phyloP scores from a whole-genome alignment of 495 filamentous ascomycete species.

The Podospora australis region DNA sequence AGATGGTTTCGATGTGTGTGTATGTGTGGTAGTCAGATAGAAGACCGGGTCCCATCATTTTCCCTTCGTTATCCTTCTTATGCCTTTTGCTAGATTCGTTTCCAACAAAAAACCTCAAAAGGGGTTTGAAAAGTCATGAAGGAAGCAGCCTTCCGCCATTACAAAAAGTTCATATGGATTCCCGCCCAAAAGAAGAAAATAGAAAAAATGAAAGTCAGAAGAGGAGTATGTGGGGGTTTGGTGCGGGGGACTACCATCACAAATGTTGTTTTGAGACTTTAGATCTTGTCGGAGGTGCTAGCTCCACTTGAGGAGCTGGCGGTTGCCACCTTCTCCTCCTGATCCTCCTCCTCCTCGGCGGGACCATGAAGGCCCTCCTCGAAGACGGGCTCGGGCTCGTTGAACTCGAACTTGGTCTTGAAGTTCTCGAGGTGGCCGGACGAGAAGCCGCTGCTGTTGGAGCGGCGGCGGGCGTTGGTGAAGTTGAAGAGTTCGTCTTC shows the following conservation, averaged over 20 bases:
- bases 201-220: too few relatives aligned
- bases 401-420: conserved; percentile 84
- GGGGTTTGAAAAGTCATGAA: too few relatives aligned
- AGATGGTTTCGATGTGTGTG: too few relatives aligned
- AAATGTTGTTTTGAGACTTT: conserved; percentile 26
- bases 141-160: conserved; percentile 22
- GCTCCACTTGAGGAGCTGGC: conserved; percentile 43
- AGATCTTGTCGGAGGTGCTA: conserved; percentile 32
- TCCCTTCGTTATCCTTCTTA: neutral
- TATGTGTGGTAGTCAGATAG: conserved; percentile 23
- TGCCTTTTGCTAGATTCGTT: conserved; percentile 11
- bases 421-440: conserved; percentile 56
- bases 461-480: conserved; percentile 80
- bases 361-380: conserved; percentile 70
- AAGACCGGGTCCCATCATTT: conserved; percentile 10
- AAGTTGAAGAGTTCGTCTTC: conserved; percentile 75
- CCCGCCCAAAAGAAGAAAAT: conserved; percentile 14
- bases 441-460: conserved; percentile 77
- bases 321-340: too few relatives aligned
- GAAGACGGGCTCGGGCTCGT: conserved; percentile 80
- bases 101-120: conserved; percentile 1
- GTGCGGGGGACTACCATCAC: conserved; percentile 19
- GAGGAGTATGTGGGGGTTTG: too few relatives aligned
- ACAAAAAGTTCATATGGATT: conserved; percentile 18
- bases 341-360: conserved; percentile 39